Evolutionary conservation across 148 eudicot genomes (phyloP), one percentile per base, ranked within the genome.

Genomic region (Persicaria tinctoria): DNA sequence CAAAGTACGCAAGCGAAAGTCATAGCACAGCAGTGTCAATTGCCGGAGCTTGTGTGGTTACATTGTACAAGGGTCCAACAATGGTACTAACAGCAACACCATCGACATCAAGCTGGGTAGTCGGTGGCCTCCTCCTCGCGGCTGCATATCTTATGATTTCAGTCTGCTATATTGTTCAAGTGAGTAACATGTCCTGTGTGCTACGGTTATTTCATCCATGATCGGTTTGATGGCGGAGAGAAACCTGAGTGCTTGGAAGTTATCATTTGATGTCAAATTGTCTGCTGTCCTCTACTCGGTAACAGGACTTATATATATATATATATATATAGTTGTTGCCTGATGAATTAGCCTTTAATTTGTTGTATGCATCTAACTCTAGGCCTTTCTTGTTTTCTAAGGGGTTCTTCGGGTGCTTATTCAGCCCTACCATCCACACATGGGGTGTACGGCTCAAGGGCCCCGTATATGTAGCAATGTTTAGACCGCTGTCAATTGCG

Each of bases 101-200:
- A 66, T 80, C 84, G 1, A 73, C 79, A 16, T 79, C 87, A 46
- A 77, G 76, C 56, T 91, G 92, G 92, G 77, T 82, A 4, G 77
- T 84, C 16, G 92, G 92, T 3, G 86, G 96, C 73, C 73, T 89
- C 6, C 85, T 89, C 63, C 93, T 91, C 13, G 78, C 90, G 1
- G 66, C 82, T 2, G 91, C 85, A 74, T 91, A 88, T 17, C 73
- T 91, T 51, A 82, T 91, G 23, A 85, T 86, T 56, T 91, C 97
- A 16, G 77, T 91, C 70, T 89, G 93, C 90, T 93, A 89, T 80
- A 88, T 93, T 79, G 82, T 89, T 63, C 93, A 83, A 97, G 97
- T 93, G 83, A 56, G 38, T n/a, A 18, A 6, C 8, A 7, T 82
- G 83, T 56, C 70, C 66, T 82, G 38, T 76, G 60, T 51, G 89